A percentile compares a stretch with the other conserved stretches of the same genome.
These are phyloP conservation scores for Phylloporus arenicola DNA, from an alignment of 768 basidiomycete genomes.

Conservation along the genomic window DNA sequence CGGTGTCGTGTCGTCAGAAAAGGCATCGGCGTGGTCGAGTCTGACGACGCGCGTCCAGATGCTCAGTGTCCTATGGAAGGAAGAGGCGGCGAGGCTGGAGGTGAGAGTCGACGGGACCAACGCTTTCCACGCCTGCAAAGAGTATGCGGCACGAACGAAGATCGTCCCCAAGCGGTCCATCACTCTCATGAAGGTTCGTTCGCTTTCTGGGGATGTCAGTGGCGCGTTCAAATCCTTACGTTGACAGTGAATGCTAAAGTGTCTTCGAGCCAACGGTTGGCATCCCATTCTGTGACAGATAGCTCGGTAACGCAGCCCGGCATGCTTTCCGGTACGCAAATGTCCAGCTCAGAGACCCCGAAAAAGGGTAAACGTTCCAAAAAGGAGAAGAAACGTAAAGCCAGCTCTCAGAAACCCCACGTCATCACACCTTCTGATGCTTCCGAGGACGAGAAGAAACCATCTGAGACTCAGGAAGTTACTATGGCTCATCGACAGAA, in stretches of 20 bases:
- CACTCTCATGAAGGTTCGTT: constrained; percentile 9
- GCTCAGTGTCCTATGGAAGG: neutral
- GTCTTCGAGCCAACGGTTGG: neutral
- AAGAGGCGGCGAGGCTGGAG: neutral
- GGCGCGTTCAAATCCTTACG: neutral
- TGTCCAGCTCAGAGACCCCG: neutral
- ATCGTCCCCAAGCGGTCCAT: neutral
- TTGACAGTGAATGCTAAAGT: neutral
- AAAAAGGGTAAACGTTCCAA: neutral
- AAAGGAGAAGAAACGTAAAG: constrained; percentile 20
- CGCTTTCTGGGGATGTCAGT: neutral
- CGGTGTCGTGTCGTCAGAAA: neutral
- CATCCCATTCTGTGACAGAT: neutral
- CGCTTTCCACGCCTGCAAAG: neutral
- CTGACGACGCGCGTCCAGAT: neutral
- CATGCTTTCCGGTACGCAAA: neutral
- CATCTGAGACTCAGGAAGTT: neutral
- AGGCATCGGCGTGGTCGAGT: constrained; percentile 10
- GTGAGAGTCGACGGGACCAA: neutral
- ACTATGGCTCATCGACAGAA: constrained; percentile 8
- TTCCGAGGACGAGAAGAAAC: constrained; percentile 19
- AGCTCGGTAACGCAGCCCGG: neutral
- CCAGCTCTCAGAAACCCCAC: constrained; percentile 17
- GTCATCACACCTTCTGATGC: constrained; percentile 15
- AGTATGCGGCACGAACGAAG: neutral